Evolutionary conservation across 129 eudicot species (phyloP).

Genomic region (Logfia minima): DNA sequence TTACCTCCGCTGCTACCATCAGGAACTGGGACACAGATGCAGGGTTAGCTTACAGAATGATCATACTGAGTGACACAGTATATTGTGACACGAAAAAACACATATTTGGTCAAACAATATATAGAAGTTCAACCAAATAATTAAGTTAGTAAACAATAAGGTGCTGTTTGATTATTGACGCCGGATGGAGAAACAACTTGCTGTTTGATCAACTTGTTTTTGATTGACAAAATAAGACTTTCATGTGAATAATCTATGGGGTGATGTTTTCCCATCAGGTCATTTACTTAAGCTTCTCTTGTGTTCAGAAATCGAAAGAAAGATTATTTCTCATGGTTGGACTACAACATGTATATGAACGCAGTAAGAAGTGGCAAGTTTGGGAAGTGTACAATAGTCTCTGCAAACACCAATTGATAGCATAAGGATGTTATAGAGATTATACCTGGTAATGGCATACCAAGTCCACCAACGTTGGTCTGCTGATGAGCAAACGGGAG

Average conservation of each 20-base stretch:
- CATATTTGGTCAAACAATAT: not conserved
- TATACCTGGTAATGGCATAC: slow-evolving; percentile 71
- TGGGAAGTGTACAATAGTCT: not conserved
- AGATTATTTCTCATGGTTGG: not conserved
- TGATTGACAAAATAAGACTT: not conserved
- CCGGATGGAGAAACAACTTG: not conserved
- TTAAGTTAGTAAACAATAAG: not conserved
- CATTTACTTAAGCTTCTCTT: not conserved
- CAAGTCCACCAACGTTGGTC: slow-evolving; percentile 51
- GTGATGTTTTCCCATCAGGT: not conserved
- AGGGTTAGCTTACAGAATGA: not conserved
- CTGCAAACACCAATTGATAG: not conserved
- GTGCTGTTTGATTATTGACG: not conserved
- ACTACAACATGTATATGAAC: not conserved
- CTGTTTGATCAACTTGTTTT: not conserved
- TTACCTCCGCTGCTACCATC: slow-evolving; percentile 24
- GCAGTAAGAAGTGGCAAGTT: not conserved
- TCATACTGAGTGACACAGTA: not conserved
- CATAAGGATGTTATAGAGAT: not conserved
- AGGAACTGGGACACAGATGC: slow-evolving; percentile 5
- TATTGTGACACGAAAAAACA: not conserved
- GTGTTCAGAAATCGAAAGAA: not conserved
- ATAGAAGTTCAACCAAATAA: not conserved
- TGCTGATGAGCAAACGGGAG: slow-evolving; percentile 62
- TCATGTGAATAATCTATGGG: not conserved